A percentile compares a stretch with the other conserved stretches of the same genome.
Conservation (phyloP, 1,284 basidiomycete species). For the Leccinum fallax region DNA sequence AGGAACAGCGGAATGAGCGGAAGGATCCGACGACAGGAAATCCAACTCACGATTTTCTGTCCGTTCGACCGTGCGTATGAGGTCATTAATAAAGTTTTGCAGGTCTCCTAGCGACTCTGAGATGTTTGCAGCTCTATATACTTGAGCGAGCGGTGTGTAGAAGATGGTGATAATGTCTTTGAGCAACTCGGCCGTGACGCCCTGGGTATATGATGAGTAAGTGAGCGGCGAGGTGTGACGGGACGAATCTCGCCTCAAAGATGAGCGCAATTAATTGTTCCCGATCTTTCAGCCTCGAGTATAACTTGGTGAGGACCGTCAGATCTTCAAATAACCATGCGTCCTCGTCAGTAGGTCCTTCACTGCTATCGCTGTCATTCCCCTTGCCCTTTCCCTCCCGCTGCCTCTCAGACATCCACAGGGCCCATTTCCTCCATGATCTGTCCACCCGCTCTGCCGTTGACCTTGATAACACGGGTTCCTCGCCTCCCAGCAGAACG, state of each 20-base stretch:
- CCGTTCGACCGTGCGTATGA: constrained; percentile 92
- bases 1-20: constrained; percentile 13
- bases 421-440: constrained; percentile 75
- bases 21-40: not conserved
- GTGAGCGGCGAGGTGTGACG: not conserved
- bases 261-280: constrained; percentile 93
- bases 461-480: constrained; percentile 70
- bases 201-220: constrained; percentile 49
- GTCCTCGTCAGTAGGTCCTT: constrained; percentile 89
- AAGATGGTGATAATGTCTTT: constrained; percentile 99
- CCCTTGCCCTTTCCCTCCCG: constrained; percentile 63
- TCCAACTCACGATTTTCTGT: constrained; percentile 80
- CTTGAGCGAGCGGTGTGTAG: constrained; percentile 96
- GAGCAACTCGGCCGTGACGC: constrained; percentile 90
- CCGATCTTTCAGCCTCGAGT: constrained; percentile 82
- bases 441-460: constrained; percentile 80
- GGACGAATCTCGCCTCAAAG: constrained; percentile 72
- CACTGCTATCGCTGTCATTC: constrained; percentile 76
- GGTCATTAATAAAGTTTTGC: constrained; percentile 94
- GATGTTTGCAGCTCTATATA: constrained; percentile 97
- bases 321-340: constrained; percentile 95
- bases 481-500: constrained; percentile 81
- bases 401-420: constrained; percentile 68
- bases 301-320: constrained; percentile 75
- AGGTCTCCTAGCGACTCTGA: constrained; percentile 91